phyloP scores from a whole-genome alignment of 129 eudicot species.

The Glebionis coronaria region DNA sequence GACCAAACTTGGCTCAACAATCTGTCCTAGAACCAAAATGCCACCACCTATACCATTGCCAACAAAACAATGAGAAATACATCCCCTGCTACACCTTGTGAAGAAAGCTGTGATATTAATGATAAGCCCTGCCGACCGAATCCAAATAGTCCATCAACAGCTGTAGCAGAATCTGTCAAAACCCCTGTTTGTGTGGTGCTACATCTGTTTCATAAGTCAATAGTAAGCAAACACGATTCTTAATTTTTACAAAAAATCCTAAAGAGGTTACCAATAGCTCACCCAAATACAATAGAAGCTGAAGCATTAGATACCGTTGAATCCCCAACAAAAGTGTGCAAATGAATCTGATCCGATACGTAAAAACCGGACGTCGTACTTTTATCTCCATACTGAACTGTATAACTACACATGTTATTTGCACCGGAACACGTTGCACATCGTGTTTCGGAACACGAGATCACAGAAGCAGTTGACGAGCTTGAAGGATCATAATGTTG shows the following conservation, averaged over 20 bases:
- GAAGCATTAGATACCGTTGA: conserved; percentile 58
- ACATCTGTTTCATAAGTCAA: conserved; percentile 60
- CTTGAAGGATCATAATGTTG: conserved; percentile 71
- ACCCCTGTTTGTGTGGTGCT: conserved; percentile 85
- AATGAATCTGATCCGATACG: conserved; percentile 64
- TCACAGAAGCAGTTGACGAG: conserved; percentile 60
- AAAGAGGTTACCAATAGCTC: conserved; percentile 19
- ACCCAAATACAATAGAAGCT: conserved; percentile 87
- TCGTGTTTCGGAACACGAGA: conserved; percentile 74
- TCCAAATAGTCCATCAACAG: conserved; percentile 96
- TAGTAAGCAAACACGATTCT: conserved; percentile 23
- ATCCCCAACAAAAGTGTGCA: conserved; percentile 67
- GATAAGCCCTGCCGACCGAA: conserved; percentile 95
- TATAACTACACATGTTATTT: conserved; percentile 69
- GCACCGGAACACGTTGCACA: conserved; percentile 63
- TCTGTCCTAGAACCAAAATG: no score
- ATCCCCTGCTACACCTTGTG: conserved; percentile 70
- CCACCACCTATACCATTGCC: conserved; percentile 89
- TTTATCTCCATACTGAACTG: conserved; percentile 92
- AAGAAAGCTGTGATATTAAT: conserved; percentile 82
- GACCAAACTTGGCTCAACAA: conserved; percentile 84
- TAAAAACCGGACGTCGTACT: conserved; percentile 89
- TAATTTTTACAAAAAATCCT: conserved; percentile 17
- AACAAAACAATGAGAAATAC: conserved; percentile 85
- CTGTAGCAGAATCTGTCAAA: conserved; percentile 78